Conservation (phyloP, 129 eudicot genomes). For the Chrysanthemum lavandulifolium region DNA sequence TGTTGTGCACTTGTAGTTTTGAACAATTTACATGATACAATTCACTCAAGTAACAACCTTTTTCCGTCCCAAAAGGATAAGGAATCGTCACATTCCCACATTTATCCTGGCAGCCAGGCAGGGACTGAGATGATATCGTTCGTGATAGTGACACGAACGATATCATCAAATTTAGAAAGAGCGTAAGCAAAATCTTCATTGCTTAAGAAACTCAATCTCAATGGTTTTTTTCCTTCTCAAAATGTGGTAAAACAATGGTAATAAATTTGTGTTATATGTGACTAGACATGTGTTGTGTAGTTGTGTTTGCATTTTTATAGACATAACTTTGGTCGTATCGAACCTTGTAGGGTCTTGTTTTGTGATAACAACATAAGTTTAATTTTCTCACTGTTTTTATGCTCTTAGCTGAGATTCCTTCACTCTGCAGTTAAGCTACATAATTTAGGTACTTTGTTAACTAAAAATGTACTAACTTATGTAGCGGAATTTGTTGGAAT, state of each 20-base stretch:
- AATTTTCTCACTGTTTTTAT: background rate
- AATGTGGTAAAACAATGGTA: background rate
- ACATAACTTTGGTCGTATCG: background rate
- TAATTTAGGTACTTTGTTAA: too few species aligned
- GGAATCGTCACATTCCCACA: constrained; percentile 22
- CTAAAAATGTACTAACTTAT: too few species aligned
- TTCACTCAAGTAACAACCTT: constrained; percentile 26
- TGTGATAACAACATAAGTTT: background rate
- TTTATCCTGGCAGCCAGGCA: constrained; percentile 26
- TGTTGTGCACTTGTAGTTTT: background rate
- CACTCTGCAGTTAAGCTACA: background rate
- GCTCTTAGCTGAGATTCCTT: background rate
- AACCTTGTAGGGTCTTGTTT: background rate
- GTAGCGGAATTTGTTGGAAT: too few species aligned
- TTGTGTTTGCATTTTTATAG: background rate
- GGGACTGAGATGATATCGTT: constrained; percentile 13
- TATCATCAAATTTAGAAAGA: background rate
- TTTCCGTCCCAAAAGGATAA: constrained; percentile 21
- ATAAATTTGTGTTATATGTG: background rate
- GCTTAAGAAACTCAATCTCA: background rate
- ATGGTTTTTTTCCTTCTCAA: too few species aligned
- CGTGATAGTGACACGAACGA: background rate
- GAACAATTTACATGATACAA: constrained; percentile 18
- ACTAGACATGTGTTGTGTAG: background rate
- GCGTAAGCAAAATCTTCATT: background rate